A percentile compares a stretch with the other conserved stretches of the same genome.
Conservation (phyloP, 768 basidiomycete species). For the Tylopilus rubrobrunneus region DNA sequence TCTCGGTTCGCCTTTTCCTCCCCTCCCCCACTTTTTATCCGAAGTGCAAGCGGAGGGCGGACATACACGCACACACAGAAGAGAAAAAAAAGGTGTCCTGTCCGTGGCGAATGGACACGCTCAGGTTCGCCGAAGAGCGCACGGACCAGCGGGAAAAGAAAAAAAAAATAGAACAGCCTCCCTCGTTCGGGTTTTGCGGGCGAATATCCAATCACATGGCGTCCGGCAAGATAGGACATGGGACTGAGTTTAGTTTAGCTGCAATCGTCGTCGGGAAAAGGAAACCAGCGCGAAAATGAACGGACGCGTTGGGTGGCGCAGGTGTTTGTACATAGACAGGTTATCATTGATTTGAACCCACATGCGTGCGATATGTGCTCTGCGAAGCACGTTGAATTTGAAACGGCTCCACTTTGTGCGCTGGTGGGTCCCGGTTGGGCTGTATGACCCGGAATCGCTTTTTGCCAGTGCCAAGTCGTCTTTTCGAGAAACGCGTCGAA, state of each 20-base stretch:
- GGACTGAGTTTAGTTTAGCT: too few relatives aligned
- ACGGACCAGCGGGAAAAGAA: background rate
- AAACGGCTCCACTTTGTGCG: conserved; percentile 23
- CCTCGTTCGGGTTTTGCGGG: background rate
- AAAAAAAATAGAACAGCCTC: background rate
- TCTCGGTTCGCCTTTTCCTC: background rate
- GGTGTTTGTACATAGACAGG: too few relatives aligned
- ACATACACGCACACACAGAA: background rate
- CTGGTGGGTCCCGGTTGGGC: background rate
- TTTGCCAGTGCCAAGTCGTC: background rate
- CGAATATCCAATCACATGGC: background rate
- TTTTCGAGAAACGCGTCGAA: background rate
- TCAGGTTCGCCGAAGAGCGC: conserved; percentile 13
- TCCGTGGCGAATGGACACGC: conserved; percentile 7
- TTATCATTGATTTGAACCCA: background rate
- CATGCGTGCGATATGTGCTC: background rate
- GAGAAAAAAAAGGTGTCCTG: background rate
- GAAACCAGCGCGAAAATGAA: too few relatives aligned
- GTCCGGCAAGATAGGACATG: background rate
- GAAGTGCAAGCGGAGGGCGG: background rate
- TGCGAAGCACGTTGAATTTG: conserved; percentile 14
- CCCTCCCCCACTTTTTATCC: background rate
- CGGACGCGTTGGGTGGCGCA: too few relatives aligned
- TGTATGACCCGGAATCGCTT: background rate
- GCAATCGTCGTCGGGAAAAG: too few relatives aligned